Evolutionary conservation across 148 eudicot genomes (phyloP), one percentile per base, ranked within the genome.

Genomic region (Agrostemma githago): DNA sequence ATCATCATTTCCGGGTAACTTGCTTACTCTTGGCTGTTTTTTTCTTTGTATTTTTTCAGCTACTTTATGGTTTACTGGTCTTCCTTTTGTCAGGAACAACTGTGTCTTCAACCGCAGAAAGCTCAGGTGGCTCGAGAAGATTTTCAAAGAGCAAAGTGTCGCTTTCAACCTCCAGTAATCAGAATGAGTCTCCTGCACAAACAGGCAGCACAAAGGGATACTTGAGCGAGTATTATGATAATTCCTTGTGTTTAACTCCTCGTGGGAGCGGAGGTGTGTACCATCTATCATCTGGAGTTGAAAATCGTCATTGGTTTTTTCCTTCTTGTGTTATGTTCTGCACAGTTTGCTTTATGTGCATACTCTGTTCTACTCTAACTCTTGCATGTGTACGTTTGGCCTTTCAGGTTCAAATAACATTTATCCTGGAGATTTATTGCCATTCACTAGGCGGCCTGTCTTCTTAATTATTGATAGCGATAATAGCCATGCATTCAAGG

Each of bases 401-500:
- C 74, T 92, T 85, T 79, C 97, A 95, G 99, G 96, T 75, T 79
- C 89, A 74, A 89, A 85, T 83, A 76, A 77, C 81, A 89, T 95
- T 58, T 95, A 84, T 76, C 94, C 96, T 72, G 99, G 88, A 66
- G 99, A 95, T 85, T 68, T 95, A 64, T 84, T 92, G 80, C 99
- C 99, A 72, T 95, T 95, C 74, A 92, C 99, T 60, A 85, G 99
- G 82, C 84, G 82, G 73, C 99, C 97, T 44, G 84, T 89, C 72
- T 95, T 95, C 85, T 74, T 95, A 73, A 83, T 95, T 76, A 83
- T 95, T 72, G 99, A 95, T 79, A 95, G 99, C 78, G 96, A 95
- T 79, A 89, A 77, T 85, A 95, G 99, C 97, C 89, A 89, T 85
- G 93, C 97, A 88, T 95, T 95, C 96, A 95, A 95, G 99, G 99